Evolutionary conservation across 1,284 basidiomycete species (phyloP).

Genomic region (Polyporus tsugae): DNA sequence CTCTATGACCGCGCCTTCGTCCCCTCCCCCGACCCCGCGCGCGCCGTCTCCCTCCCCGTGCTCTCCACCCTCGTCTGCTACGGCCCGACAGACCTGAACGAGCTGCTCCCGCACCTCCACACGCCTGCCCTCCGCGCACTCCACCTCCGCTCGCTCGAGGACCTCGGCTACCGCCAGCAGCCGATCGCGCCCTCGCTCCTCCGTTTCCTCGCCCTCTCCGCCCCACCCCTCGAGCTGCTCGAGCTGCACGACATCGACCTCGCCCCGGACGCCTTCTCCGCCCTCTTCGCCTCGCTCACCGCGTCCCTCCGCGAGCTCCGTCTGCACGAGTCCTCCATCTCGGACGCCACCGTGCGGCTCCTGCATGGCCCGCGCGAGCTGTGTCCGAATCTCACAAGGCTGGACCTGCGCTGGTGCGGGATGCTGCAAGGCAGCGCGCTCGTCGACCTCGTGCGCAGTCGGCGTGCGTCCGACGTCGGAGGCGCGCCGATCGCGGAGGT

Average conservation of each 20-base stretch:
- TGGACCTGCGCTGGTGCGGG: constrained; percentile 71
- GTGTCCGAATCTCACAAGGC: constrained; percentile 55
- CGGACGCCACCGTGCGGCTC: constrained; percentile 53
- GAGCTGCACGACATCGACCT: constrained; percentile 67
- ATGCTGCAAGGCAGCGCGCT: constrained; percentile 60
- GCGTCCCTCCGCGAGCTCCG: constrained; percentile 56
- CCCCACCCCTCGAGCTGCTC: constrained; percentile 54
- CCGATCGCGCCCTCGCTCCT: constrained; percentile 49
- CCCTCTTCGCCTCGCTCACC: constrained; percentile 48
- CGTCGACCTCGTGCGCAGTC: constrained; percentile 56
- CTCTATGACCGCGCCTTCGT: constrained; percentile 46
- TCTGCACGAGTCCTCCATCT: constrained; percentile 68
- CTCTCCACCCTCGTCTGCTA: constrained; percentile 52
- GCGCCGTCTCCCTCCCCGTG: constrained; percentile 45
- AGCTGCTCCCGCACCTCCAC: constrained; percentile 51
- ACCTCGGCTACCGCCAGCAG: constrained; percentile 48
- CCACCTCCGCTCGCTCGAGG: constrained; percentile 54
- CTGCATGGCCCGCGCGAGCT: constrained; percentile 51
- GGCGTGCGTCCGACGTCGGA: constrained; percentile 39
- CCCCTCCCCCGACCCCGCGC: constrained; percentile 38
- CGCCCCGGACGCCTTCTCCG: constrained; percentile 50
- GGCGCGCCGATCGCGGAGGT: constrained; percentile 51
- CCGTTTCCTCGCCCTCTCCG: constrained; percentile 50
- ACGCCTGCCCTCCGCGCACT: constrained; percentile 54
- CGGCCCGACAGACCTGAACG: constrained; percentile 53